Base-by-base conservation (phyloP, 441 rosid genomes). In the Croton setiger region DNA sequence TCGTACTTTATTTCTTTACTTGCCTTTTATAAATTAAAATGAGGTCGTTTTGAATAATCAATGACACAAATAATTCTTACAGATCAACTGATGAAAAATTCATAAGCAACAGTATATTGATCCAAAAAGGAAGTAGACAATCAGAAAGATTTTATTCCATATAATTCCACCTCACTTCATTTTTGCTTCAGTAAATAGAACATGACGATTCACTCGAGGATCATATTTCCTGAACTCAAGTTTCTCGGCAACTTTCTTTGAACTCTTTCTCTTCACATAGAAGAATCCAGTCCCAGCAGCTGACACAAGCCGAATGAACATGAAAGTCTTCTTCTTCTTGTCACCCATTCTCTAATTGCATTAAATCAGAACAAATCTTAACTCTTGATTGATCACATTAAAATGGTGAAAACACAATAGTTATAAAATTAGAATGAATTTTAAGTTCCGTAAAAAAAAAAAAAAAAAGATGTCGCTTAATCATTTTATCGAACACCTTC, bases 201-300 rank as follows among this genome's bases (percentile, higher is more conserved):
- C 96, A 80, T 90, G 98, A 41, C 93, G 93, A 72, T 92, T 88
- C 27, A 94, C 98, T 7, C 94, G 85, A 39, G 97, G 98, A 69
- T 90, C 99, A 41, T 85, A 94, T 64, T 94, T 94, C 27, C 97
- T 88, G 68, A 92, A 94, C 82, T 92, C 97, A 17, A 94, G 97
- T 77, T 94, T 92, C 85, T 94, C 97, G 23, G 77, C 70, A 33
- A 89, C 76, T 63, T 86, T 88, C 73, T 88, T 87, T 4, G 87
- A 79, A 71, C 96, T 94, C 86, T 92, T 94, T 87, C 83, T 84
- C 87, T 90, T 88, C 62, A 90, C 99, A 52, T 92, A 92, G 84
- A 94, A 94, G 87, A 94, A 94, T 35, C 97, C 98, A 47, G 94
- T 92, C 59, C 99, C 98, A 27, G 99, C 99, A 39, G 97, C 91